Base-by-base conservation (phyloP, 1,284 basidiomycete species). In the Trichosporon coremiiforme region DNA sequence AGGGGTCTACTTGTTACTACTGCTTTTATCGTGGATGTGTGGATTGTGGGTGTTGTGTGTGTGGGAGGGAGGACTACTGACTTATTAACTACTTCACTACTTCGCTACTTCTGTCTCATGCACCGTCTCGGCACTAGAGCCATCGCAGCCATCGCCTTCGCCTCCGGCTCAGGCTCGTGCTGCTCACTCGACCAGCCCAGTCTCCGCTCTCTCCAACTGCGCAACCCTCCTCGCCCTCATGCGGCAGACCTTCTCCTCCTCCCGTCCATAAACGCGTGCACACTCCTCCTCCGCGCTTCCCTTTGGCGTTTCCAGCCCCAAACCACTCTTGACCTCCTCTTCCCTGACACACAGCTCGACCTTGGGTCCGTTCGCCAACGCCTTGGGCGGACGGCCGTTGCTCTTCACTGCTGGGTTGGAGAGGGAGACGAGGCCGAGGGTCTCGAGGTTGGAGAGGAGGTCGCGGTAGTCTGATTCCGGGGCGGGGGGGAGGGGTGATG, bases 381-480 rank as follows among this genome's bases (percentile, higher is more conserved):
- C 53, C n/a, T 45, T 57, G 25, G n/a, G 17, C n/a, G 62, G 15
- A 8, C 69, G 66, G 10, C 69, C 66, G 33, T 62, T 62, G 33
- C n/a, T 5, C 6, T 62, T 29, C 36, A 47, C 50, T 7, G 7
- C 9, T 10, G 47, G 35, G 1, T 22, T 29, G 1, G 68, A 66
- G 22, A 83, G 67, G 17, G 74, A 73, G 29, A 84, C 71, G 31
- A 84, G 67, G 25, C 83, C 83, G 12, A 83, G 72, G 3, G 78
- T 79, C 70, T 84, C 82, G 53, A 82, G 77, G 70, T 82, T 82
- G 62, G 79, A 80, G 1, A 84, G 69, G 29, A 84, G 70, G 71
- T 84, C 83, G 64, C 80, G 75, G 68, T 82, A 84, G 74, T 84
- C 83, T 35, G 77, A 75, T 71, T 83, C 82, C 17, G 80, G 72